Evolutionary conservation across 2,329 filamentous ascomycete species (phyloP), one percentile per base, ranked within the genome.

Genomic region (Calonectria hongkongensis): DNA sequence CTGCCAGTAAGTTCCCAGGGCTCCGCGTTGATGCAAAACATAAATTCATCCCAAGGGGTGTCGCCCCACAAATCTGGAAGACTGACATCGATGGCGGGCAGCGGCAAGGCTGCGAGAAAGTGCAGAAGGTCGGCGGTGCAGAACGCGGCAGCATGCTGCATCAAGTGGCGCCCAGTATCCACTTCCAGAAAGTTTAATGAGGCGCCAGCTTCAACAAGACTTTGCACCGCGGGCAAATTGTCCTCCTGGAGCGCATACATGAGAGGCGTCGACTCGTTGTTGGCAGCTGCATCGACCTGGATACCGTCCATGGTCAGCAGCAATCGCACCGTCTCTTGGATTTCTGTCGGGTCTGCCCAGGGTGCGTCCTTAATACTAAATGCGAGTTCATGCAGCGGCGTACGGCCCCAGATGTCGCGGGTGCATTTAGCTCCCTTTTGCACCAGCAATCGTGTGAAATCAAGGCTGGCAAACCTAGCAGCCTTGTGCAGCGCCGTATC

Each of bases 11-110:
- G 18, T 5, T 25, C 1, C 51, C 30, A 58, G 13, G 51, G n/a
- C 4, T 15, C 28, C 4, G 10, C 33, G 5, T 58, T 25, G 4
- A 58, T 39, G 51, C 30, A 39, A 33, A 9, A 25, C 2, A 58
- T 39, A 16, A 58, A 58, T 1, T 0, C 0, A 39, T 58, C 33
- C 51, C 51, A 58, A 2, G 51, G 51, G 16, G 33, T 58, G n/a
- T 27, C 15, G 10, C 33, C n/a, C 0, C 3, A 0, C 0, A 0
- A 0, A 10, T 25, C 8, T 13, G 3, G 4, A 25, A 58, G 51
- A 7, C 13, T 10, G 15, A n/a, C 21, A n/a, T 58, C 51, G n/a
- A 58, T 27, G 12, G n/a, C 33, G 51, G 51, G 33, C 51, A 58
- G n/a, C 27, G 51, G 12, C n/a, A 16, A 16, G 1, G 30, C 36